Base-by-base conservation (phyloP, 768 basidiomycete genomes). In the Kwoniella heveanensis region DNA sequence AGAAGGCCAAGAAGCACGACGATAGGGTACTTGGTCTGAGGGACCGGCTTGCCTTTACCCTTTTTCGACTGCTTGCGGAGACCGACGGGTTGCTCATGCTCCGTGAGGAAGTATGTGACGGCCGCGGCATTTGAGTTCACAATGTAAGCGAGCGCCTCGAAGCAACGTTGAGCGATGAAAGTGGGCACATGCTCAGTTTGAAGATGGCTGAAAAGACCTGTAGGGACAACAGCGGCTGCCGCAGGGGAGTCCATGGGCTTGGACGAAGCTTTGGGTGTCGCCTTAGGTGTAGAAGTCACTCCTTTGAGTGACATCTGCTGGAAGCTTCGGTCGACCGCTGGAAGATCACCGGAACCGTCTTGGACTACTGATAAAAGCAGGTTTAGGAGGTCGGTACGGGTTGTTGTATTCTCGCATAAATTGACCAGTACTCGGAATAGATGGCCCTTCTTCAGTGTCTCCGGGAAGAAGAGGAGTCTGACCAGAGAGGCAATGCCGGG, bases 401-500 rank as follows among this genome's bases (percentile, higher is more conserved):
- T 93, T 74, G 89, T 91, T 2, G 87, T 83, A 77, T 99, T 99
- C 81, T 98, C 94, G 82, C 93, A 99, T 8, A 99, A 84, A 77
- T 98, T 95, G 67, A 92, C 88, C 36, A 99, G 86, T 1, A 96
- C 88, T 74, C 89, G 50, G 79, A 92, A 91, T 13, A 99, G 84
- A 24, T 90, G 81, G 53, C 86, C 88, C 82, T 92, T 93, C 81
- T 87, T 87, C 64, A 91, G 83, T 22, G 92, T 88, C 69, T 96
- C 91, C 3, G 96, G 96, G 85, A 92, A 96, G 84, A 99, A 99
- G 22, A 99, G 85, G 8, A 98, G 86, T 55, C 94, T 88, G 46
- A 97, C 87, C 19, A 99, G 86, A 24, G 89, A 88, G 0, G 93
- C 90, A 50, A 98, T 86, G 15, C 92, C 91, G 6, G 85, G 79